Base-by-base conservation (phyloP, 371 early-diverging fungal species). In the Apophysomyces ossiformis region DNA sequence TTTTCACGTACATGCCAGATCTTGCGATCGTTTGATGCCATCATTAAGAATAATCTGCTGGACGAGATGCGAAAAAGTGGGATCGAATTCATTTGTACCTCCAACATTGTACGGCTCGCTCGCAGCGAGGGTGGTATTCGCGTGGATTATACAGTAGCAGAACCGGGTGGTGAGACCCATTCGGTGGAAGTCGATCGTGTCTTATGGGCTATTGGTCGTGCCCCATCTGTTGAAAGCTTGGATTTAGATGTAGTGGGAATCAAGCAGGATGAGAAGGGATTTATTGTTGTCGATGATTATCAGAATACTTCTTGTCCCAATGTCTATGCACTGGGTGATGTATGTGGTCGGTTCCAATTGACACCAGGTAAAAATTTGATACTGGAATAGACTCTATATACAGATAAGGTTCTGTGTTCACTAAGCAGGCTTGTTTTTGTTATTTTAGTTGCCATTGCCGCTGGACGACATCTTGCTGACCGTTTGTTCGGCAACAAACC, bases 251-350 rank as follows among this genome's bases (percentile, higher is more conserved):
- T 76, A 9, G 89, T 86, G 12, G 90, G 86, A 15, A 85, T 97
- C 39, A 80, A 85, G 62, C 61, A 84, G 16, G 85, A 87, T 61
- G 75, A 77, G 7, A 80, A 85, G 26, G 93, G 93, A 1, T 88
- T 87, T 71, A 90, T 98, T 61, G 70, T 74, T 39, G 90, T 87
- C 5, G 93, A 97, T 72, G 94, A 92, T 61, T 96, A 82, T 78
- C 98, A 98, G 77, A 85, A 91, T 64, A 99, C 99, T 5, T 70
- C 61, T 18, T 75, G 72, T 4, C 73, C 79, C 15, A 85, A 87
- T 35, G 79, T 99, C 9, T 95, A 89, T 81, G 94, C 98, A 8
- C 83, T 99, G 7, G 99, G 99, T 45, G 99, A 99, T 80, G 93
- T 96, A 43, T 94, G 92, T 69, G 98, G 98, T 63, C 78, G 87